Evolutionary conservation across 2,329 filamentous ascomycete species (phyloP).

Genomic region (Sporothrix globosa): DNA sequence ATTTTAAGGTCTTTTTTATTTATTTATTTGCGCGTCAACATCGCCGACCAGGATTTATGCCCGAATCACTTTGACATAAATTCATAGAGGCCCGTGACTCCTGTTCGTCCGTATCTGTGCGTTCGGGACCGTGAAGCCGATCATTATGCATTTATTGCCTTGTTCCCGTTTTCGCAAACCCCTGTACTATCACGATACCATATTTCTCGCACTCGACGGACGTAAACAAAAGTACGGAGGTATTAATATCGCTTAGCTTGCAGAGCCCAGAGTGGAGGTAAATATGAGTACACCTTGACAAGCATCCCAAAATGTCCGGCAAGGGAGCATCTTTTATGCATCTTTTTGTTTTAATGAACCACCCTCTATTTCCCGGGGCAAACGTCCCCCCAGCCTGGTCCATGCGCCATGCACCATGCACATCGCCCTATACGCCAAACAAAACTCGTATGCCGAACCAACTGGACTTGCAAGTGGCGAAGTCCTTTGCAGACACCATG

Average conservation of each 20-base stretch:
- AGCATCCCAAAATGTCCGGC: constrained; percentile 7
- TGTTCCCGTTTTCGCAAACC: too few species aligned
- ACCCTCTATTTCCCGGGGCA: constrained; percentile 19
- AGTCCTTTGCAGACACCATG: not conserved
- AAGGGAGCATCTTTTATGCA: not conserved
- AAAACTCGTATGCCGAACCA: not conserved
- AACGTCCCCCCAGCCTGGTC: not conserved
- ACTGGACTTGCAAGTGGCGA: constrained; percentile 21
- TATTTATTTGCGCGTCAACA: not conserved
- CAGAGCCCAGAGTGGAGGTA: not conserved
- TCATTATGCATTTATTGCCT: not conserved
- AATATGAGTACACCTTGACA: not conserved
- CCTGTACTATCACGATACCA: not conserved
- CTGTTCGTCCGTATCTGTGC: not conserved
- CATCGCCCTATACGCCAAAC: not conserved
- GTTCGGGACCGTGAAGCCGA: constrained; percentile 3
- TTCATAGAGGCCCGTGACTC: not conserved
- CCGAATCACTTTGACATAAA: not conserved
- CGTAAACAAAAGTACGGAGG: not conserved
- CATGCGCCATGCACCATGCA: not conserved
- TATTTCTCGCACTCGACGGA: not conserved
- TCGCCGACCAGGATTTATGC: not conserved
- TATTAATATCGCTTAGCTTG: constrained; percentile 7
- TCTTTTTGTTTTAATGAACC: not conserved
- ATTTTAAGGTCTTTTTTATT: not conserved